A percentile compares a stretch with the other conserved stretches of the same genome.
These are phyloP conservation scores for Aspergillus ustus DNA, from an alignment of 2,329 filamentous ascomycete species.

Conservation along the genomic window DNA sequence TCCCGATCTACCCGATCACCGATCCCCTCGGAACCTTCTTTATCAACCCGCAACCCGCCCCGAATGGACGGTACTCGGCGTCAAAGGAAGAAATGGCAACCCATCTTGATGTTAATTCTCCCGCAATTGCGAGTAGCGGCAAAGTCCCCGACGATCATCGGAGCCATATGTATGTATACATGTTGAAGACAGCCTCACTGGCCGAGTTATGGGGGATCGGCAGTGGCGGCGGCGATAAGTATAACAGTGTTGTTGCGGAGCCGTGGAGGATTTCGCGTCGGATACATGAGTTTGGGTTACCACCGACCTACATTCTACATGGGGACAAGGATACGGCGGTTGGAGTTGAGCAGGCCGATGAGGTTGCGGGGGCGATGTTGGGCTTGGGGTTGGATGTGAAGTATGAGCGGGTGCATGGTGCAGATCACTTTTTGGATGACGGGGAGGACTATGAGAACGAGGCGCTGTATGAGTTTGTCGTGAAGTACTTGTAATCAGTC, in stretches of 20 bases:
- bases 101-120: not conserved
- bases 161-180: not conserved
- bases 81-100: not conserved
- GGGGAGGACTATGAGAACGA: not conserved
- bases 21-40: not conserved
- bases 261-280: not conserved
- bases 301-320: not conserved
- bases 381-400: not conserved
- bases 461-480: not conserved
- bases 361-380: not conserved
- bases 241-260: not conserved
- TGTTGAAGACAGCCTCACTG: not conserved
- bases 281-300: not conserved
- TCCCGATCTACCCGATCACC: not conserved
- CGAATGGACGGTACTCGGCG: not conserved
- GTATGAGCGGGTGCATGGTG: not conserved
- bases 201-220: not conserved
- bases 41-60: not conserved
- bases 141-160: not conserved
- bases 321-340: not conserved
- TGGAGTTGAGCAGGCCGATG: not conserved
- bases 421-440: not conserved
- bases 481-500: not conserved
- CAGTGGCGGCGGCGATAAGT: too few species aligned
- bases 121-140: not conserved